Evolutionary conservation across 2,329 filamentous ascomycete genomes (phyloP).

Genomic region (Chrysosporium keratinophilum): DNA sequence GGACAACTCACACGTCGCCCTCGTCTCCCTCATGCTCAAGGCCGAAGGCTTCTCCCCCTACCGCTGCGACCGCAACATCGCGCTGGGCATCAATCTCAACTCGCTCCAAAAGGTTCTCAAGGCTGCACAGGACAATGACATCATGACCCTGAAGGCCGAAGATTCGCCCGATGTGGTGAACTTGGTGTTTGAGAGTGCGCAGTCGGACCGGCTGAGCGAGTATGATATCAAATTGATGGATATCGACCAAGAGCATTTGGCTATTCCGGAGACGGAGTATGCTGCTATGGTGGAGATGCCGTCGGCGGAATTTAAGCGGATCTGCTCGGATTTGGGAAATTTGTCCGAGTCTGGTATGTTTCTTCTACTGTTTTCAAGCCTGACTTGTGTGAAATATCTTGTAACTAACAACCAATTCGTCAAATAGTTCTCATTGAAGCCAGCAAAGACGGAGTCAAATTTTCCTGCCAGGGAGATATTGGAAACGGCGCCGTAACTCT

Average conservation of each 20-base stretch:
- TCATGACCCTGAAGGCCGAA: constrained; percentile 93
- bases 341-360: constrained; percentile 87
- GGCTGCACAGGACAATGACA: constrained; percentile 85
- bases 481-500: constrained; percentile 90
- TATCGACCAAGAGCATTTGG: constrained; percentile 98
- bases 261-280: constrained; percentile 98
- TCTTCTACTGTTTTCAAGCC: not conserved
- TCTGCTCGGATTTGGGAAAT: constrained; percentile 81
- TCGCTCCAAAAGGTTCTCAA: constrained; percentile 96
- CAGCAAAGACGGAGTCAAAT: constrained; percentile 94
- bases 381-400: not conserved
- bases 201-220: constrained; percentile 86
- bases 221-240: constrained; percentile 99
- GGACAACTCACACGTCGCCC: constrained; percentile 99
- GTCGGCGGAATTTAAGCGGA: constrained; percentile 79
- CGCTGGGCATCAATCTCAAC: constrained; percentile 90
- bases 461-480: constrained; percentile 86
- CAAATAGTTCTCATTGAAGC: constrained; percentile 80
- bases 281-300: constrained; percentile 86
- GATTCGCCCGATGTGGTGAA: constrained; percentile 94
- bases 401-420: not conserved
- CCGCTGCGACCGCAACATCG: constrained; percentile 98
- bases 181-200: constrained; percentile 83
- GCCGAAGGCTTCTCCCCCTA: constrained; percentile 88
- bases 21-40: constrained; percentile 98